Evolutionary conservation across 345 rosid genomes (phyloP), one percentile per base, ranked within the genome.

Genomic region (Corchorus olitorius): DNA sequence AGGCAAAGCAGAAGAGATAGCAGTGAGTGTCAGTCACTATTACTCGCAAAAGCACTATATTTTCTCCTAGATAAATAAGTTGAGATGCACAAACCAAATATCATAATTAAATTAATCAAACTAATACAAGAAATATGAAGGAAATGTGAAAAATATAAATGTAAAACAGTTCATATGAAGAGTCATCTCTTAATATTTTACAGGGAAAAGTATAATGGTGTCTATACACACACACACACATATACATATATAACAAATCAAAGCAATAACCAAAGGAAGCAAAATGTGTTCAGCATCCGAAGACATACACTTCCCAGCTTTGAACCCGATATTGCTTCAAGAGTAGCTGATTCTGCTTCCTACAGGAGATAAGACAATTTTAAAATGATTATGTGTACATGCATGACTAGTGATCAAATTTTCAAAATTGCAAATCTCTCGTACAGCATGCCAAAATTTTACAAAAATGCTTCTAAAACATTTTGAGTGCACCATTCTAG

Each of bases 301-400:
- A 16, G 71, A 63, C 94, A 75, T 92, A 96, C 99, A 88, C 82
- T 93, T 88, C 92, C 97, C 77, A 71, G 81, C 89, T 89, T 96
- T 63, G 97, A 92, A 87, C 90, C 90, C 41, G 92, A 85, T 63
- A 83, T 86, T 76, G 97, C 97, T 82, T 93, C 99, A 80, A 96
- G 87, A 45, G 93, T 92, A 76, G 99, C 95, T 76, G 90, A 85
- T 86, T 93, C 97, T 78, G 91, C 90, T 82, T 96, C 99, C 99
- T 93, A 84, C 81, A 83, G 15, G 37, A 33, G 66, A 74, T 58
- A 70, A 56, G 55, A 55, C 52, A 33, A 15, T 35, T 10, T 13
- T 49, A 61, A 62, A 74, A 62, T 17, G 49, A 59, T 60, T 34
- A 74, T 8, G 56, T 3, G 12, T 6, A 34, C 27, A 34, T 63